Evolutionary conservation across 768 basidiomycete genomes (phyloP), one percentile per base, ranked within the genome.

Genomic region (Tulasnella sp.): DNA sequence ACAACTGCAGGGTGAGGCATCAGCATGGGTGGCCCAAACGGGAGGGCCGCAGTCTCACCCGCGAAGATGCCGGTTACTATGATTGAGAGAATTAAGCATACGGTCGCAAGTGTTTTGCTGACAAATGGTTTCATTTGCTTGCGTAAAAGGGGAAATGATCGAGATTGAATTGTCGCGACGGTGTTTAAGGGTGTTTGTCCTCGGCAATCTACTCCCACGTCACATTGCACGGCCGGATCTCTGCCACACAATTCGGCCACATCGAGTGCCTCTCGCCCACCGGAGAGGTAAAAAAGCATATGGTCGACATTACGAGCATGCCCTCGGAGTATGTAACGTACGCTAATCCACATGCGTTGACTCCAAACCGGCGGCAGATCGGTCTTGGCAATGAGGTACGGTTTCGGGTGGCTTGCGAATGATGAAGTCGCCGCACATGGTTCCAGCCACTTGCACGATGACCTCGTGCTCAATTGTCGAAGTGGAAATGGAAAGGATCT

Each of bases 371-470:
- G 61, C 32, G 29, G 61, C 15, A 67, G 26, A 26, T 1, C 4
- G 61, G 61, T 3, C 32, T 35, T 0, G 61, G 61, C 26, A 35
- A 15, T 67, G 61, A 67, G 61, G 61, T 67, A 67, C 61, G 26
- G 61, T 67, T 67, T 67, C 61, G 29, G 5, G 61, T 67, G 61
- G 61, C 61, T 67, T 67, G 61, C 11, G 1, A 15, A 10, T 9
- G 13, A 15, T 10, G 61, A 67, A 67, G 61, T 67, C 61, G 61
- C 61, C 61, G 61, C 61, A 67, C 61, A 67, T 67, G 61, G 57
- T 3, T 18, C 32, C 61, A 67, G 61, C 61, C 26, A 26, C 61
- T 35, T 67, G 29, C 61, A 67, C 51, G 61, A 26, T 35, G 61
- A 67, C 61, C 61, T 67, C 61, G 61, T 67, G 61, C 61, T 67